These are phyloP conservation scores for Lophiostoma macrostomum DNA, from an alignment of 495 filamentous ascomycete species.

Conservation along the genomic window DNA sequence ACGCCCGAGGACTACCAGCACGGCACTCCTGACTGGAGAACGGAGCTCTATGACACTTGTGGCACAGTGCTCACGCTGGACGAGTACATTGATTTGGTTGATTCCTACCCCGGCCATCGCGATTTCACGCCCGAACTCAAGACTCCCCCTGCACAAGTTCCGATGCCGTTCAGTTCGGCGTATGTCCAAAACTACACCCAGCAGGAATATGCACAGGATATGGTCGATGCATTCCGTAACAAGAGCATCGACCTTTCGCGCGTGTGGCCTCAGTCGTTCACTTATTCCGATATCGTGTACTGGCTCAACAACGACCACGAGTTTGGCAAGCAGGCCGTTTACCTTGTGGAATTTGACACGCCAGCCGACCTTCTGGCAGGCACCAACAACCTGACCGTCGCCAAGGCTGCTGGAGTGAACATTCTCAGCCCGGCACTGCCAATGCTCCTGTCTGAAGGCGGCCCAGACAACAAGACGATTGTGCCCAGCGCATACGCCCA, in stretches of 20 bases:
- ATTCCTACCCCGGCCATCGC: slow-evolving; percentile 48
- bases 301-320: slow-evolving; percentile 57
- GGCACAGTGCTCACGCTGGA: slow-evolving; percentile 51
- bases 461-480: background rate
- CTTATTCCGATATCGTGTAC: slow-evolving; percentile 58
- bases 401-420: background rate
- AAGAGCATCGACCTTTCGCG: slow-evolving; percentile 52
- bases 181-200: slow-evolving; percentile 63
- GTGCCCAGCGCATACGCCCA: background rate
- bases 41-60: slow-evolving; percentile 58
- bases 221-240: slow-evolving; percentile 57
- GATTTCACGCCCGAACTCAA: slow-evolving; percentile 63
- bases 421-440: background rate
- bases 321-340: slow-evolving; percentile 57
- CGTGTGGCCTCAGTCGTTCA: slow-evolving; percentile 60
- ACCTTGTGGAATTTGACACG: slow-evolving; percentile 48
- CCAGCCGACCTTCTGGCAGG: background rate
- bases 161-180: slow-evolving; percentile 63
- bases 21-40: slow-evolving; percentile 55
- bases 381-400: background rate
- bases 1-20: slow-evolving; percentile 52
- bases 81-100: slow-evolving; percentile 53
- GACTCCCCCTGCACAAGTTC: slow-evolving; percentile 53
- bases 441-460: background rate
- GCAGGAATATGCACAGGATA: slow-evolving; percentile 54